These are phyloP conservation scores for Fraxinus nigra DNA, from an alignment of 305 asterid species.

Conservation along the genomic window DNA sequence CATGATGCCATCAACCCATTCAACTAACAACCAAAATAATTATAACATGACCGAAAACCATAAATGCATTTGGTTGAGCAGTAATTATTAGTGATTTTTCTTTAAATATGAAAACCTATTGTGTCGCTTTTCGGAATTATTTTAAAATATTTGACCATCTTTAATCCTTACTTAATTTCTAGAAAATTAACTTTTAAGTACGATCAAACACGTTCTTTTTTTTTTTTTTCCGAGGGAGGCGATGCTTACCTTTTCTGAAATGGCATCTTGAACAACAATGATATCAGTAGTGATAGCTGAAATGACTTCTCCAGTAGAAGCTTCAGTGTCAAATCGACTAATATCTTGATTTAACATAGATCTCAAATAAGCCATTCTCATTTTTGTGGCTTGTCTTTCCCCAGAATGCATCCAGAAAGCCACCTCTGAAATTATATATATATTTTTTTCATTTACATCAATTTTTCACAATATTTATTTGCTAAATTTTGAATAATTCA, in stretches of 20 bases:
- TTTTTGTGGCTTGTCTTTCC: constrained; percentile 93
- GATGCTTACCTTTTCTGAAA: constrained; percentile 77
- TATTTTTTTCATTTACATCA: no score
- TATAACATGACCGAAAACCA: background rate
- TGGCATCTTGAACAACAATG: constrained; percentile 87
- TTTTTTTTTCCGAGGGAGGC: background rate
- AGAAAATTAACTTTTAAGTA: background rate
- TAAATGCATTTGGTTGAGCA: background rate
- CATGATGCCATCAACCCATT: background rate
- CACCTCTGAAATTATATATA: constrained; percentile 53
- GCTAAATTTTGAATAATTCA: no score
- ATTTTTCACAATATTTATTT: no score
- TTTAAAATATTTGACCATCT: background rate
- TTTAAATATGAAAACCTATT: background rate
- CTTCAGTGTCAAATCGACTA: constrained; percentile 75
- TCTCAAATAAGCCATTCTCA: constrained; percentile 88
- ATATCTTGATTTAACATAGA: constrained; percentile 86
- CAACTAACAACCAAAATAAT: background rate
- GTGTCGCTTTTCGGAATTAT: background rate
- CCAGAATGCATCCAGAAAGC: constrained; percentile 98
- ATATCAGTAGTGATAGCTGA: constrained; percentile 86
- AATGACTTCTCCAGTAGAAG: constrained; percentile 90
- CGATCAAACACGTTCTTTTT: background rate
- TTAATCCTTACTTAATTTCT: background rate
- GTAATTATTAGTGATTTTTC: background rate